These are phyloP conservation scores for Volvox reticuliferus DNA, from an alignment of 139 green algal genomes.

Conservation along the genomic window DNA sequence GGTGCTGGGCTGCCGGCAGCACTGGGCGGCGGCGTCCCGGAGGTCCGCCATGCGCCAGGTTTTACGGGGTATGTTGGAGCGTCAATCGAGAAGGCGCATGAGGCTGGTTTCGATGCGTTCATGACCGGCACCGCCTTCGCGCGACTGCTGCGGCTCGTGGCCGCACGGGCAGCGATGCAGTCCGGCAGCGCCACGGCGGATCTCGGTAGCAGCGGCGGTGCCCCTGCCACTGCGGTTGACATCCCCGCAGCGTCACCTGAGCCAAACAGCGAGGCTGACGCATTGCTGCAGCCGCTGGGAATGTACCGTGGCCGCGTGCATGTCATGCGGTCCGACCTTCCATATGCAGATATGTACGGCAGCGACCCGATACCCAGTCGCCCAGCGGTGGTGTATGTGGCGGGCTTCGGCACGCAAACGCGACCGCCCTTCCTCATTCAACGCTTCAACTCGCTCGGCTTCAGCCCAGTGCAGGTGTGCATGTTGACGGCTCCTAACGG, in stretches of 20 bases:
- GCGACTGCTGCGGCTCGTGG: slow-evolving; percentile 54
- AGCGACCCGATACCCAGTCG: slow-evolving; percentile 38
- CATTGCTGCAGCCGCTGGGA: slow-evolving; percentile 16
- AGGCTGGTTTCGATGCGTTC: slow-evolving; percentile 86
- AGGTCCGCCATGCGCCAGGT: slow-evolving; percentile 46
- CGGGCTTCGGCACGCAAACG: slow-evolving; percentile 20
- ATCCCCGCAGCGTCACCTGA: neutral
- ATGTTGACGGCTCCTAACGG: neutral
- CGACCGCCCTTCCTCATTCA: neutral
- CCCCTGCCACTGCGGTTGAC: neutral
- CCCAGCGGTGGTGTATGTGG: slow-evolving; percentile 53
- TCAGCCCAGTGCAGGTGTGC: slow-evolving; percentile 29
- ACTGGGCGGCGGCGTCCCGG: neutral
- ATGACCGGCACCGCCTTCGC: slow-evolving; percentile 78
- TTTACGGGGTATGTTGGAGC: slow-evolving; percentile 27
- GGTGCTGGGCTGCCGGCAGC: neutral
- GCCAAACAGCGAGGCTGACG: neutral
- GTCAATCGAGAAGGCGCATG: slow-evolving; percentile 67
- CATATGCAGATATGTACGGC: slow-evolving; percentile 49
- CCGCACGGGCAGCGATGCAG: slow-evolving; percentile 1
- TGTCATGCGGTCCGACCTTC: slow-evolving; percentile 32
- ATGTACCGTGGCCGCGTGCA: slow-evolving; percentile 29
- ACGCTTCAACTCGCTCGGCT: neutral
- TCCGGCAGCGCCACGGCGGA: neutral
- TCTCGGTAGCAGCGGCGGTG: neutral